Evolutionary conservation across 148 eudicot species (phyloP).

Genomic region (Vaccinium vitisidaea): DNA sequence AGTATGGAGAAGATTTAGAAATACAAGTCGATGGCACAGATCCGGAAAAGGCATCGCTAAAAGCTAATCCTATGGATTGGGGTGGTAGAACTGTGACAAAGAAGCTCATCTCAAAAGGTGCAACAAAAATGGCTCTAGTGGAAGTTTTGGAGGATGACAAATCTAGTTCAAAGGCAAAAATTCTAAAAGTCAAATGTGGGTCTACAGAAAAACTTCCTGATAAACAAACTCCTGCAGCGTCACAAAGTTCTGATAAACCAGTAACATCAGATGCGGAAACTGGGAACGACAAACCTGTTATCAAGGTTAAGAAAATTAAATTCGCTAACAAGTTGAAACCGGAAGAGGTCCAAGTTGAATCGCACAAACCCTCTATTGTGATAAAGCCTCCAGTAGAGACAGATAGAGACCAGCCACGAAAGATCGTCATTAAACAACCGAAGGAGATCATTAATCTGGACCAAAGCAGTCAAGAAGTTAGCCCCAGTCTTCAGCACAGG

Average conservation of each 20-base stretch:
- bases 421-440: conserved; percentile 71
- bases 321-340: conserved; percentile 63
- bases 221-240: conserved; percentile 40
- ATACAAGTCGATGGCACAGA: conserved; percentile 51
- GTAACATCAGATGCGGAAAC: conserved; percentile 61
- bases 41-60: conserved; percentile 50
- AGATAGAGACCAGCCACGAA: conserved; percentile 51
- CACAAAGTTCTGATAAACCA: conserved; percentile 56
- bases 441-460: conserved; percentile 64
- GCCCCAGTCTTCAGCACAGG: conserved; percentile 47
- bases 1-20: conserved; percentile 72
- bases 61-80: conserved; percentile 44
- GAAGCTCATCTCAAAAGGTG: conserved; percentile 40
- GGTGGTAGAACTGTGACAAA: conserved; percentile 28
- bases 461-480: conserved; percentile 56
- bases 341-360: conserved; percentile 60
- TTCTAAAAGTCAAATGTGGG: conserved; percentile 79
- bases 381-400: conserved; percentile 82
- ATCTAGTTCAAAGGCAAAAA: conserved; percentile 59
- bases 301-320: conserved; percentile 68
- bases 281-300: conserved; percentile 44
- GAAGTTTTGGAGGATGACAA: conserved; percentile 68
- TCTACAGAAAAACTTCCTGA: conserved; percentile 58
- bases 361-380: conserved; percentile 59
- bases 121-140: conserved; percentile 30